A percentile compares a stretch with the other conserved stretches of the same genome.
These are phyloP conservation scores for Chrysophaeum taylorii DNA, from an alignment of 352 stramenopile species.

Conservation along the genomic window DNA sequence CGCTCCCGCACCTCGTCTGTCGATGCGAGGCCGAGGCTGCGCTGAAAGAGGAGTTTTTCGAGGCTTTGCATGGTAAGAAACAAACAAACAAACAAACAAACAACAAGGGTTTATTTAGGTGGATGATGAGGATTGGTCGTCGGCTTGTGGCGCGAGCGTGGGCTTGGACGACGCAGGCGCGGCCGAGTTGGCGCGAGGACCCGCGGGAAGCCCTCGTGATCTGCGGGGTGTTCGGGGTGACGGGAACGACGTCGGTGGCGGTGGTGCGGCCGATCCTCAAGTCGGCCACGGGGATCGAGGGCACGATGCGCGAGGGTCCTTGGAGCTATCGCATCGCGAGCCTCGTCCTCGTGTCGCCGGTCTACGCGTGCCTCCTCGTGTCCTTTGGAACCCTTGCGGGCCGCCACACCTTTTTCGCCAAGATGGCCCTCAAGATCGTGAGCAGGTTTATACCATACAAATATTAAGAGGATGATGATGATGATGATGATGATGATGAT, in stretches of 20 bases:
- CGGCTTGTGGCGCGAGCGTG: too few species aligned
- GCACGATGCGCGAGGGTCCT: constrained; percentile 24
- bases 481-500: too few species aligned
- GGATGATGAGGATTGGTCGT: too few species aligned
- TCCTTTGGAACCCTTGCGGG: constrained; percentile 50
- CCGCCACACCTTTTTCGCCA: constrained; percentile 49
- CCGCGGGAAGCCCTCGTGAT: neutral
- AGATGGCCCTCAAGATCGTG: constrained; percentile 58
- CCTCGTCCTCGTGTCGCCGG: constrained; percentile 50
- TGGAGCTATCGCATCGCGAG: constrained; percentile 51
- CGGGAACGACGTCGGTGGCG: neutral
- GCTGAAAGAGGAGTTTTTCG: too few species aligned
- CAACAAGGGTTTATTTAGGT: too few species aligned
- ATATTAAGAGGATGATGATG: too few species aligned
- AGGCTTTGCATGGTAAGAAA: too few species aligned
- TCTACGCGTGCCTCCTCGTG: constrained; percentile 48
- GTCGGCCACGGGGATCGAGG: neutral
- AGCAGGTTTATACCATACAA: constrained; percentile 37
- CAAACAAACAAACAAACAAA: too few species aligned
- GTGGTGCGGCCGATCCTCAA: neutral
- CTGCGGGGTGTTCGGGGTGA: neutral
- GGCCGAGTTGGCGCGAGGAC: neutral
- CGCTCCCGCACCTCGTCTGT: too few species aligned
- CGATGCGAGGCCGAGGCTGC: too few species aligned
- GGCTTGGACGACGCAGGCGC: neutral